Conservation (phyloP, 1,139 yeast species). For the Suhomyces yuchorum region DNA sequence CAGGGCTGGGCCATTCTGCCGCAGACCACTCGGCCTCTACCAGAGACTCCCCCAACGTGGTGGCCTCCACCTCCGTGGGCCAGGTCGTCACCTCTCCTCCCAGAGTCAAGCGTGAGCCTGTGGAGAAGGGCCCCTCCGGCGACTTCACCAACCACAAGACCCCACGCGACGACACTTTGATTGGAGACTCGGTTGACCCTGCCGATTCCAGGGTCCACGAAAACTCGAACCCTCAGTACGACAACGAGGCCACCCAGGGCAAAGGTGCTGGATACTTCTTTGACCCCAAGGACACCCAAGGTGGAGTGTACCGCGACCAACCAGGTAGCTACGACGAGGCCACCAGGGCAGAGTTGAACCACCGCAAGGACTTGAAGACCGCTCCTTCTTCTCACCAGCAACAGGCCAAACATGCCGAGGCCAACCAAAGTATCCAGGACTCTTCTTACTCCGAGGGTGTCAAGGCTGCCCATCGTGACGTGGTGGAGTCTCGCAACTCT, state of each 20-base stretch:
- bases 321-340: constrained; percentile 25
- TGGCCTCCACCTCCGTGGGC: constrained; percentile 30
- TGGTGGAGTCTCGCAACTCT: constrained; percentile 5
- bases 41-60: constrained; percentile 8
- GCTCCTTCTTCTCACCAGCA: constrained; percentile 30
- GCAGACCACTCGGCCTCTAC: background rate
- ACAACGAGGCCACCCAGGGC: constrained; percentile 30
- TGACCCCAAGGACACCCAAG: constrained; percentile 42
- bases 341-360: constrained; percentile 29
- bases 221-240: constrained; percentile 31
- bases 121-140: constrained; percentile 32
- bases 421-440: constrained; percentile 17
- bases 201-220: constrained; percentile 10
- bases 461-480: constrained; percentile 18
- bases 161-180: constrained; percentile 31
- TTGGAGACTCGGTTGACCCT: constrained; percentile 9
- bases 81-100: constrained; percentile 38
- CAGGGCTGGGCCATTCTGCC: background rate
- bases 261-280: constrained; percentile 38
- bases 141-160: constrained; percentile 37
- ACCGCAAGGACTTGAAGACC: constrained; percentile 32
- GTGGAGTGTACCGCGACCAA: constrained; percentile 27
- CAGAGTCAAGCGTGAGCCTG: constrained; percentile 30
- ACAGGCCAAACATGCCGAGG: constrained; percentile 10
- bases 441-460: constrained; percentile 22